Evolutionary conservation across 2,329 filamentous ascomycete species (phyloP), one percentile per base, ranked within the genome.

Genomic region (Aspergillus costaricaensis): DNA sequence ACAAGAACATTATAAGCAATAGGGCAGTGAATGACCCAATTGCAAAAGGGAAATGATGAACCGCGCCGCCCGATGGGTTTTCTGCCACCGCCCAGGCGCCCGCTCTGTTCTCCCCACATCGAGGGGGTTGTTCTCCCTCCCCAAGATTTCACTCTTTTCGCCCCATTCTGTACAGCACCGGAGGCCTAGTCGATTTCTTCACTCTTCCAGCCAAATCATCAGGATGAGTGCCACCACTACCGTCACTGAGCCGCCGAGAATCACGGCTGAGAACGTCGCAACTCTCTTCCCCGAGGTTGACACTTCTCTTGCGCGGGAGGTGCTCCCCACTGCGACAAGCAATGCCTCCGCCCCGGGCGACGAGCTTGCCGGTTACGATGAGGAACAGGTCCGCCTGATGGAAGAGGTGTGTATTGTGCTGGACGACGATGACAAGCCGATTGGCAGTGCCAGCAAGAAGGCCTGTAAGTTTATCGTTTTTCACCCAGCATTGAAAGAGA

Each of bases 381-480:
- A 91, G 76, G 94, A 98, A 82, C 95, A 99, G 81, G 96, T 97
- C 72, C 89, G 94, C 54, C 81, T 99, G 71, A 99, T 99, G 95
- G 94, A 99, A 72, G 95, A 98, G 82, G 90, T 97, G 53, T 99
- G 95, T 84, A 98, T 99, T 75, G 95, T 99, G 17, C 82, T 96
- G 50, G 94, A 98, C 77, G 88, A 96, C 71, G 86, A 98, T 71
- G 95, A 98, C 77, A 82, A 87, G 70, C 93, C 94, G 30, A 96
- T 99, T 76, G 95, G 95, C 65, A 96, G 92, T 68, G 94, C 92
- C 55, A 96, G 91, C 87, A 98, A 99, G 86, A 99, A 99, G 83
- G 86, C 92, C 58, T 99, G 95, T 96, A 81, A 68, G 89, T 84
- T 27, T 57, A 55, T 23, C 38, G 12, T 19, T 10, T 10, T 12